Evolutionary conservation across 148 eudicot species (phyloP).

Genomic region (Bassia scoparia): DNA sequence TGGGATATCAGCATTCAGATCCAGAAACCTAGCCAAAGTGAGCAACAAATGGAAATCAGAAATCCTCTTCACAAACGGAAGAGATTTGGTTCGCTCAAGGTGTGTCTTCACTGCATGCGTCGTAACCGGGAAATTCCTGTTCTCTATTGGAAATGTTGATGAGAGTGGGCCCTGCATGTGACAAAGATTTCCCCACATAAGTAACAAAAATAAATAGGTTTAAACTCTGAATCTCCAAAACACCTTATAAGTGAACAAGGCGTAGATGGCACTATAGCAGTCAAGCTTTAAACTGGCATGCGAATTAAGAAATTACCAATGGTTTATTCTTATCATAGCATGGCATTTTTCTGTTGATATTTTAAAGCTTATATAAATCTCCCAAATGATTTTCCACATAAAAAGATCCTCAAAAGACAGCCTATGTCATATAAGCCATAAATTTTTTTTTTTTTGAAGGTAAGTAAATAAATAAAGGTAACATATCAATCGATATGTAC

Average conservation of each 20-base stretch:
- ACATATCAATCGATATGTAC: too few species aligned
- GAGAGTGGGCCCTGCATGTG: slow-evolving; percentile 79
- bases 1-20: slow-evolving; percentile 74
- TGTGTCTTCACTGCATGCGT: slow-evolving; percentile 65
- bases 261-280: background rate
- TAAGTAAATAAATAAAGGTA: too few species aligned
- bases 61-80: slow-evolving; percentile 77
- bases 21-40: slow-evolving; percentile 55
- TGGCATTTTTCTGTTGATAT: too few species aligned
- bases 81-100: slow-evolving; percentile 63
- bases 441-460: too few species aligned
- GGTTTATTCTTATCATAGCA: too few species aligned
- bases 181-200: slow-evolving; percentile 11
- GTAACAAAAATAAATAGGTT: background rate
- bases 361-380: too few species aligned
- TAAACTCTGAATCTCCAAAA: background rate
- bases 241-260: background rate
- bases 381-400: too few species aligned
- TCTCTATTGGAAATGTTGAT: slow-evolving; percentile 74
- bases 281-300: background rate
- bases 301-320: background rate
- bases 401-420: too few species aligned
- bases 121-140: slow-evolving; percentile 59
- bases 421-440: too few species aligned
- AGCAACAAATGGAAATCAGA: slow-evolving; percentile 93